A percentile compares a stretch with the other conserved stretches of the same genome.
Conservation (phyloP, 2,329 filamentous ascomycete genomes). For the Pleomassaria siparia region DNA sequence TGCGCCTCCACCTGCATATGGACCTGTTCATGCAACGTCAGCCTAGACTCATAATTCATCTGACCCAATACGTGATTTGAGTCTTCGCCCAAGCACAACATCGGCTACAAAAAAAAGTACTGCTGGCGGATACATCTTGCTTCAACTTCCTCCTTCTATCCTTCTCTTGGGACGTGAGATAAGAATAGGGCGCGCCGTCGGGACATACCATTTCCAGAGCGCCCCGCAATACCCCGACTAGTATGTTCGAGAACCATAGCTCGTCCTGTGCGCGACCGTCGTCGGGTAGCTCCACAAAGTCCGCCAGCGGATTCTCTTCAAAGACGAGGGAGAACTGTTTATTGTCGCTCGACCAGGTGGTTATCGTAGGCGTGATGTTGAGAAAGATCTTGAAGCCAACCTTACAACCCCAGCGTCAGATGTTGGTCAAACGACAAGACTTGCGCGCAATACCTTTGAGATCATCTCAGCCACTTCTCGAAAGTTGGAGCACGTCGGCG, state of each 20-base stretch:
- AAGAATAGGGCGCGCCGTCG: neutral
- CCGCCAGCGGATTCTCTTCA: slow-evolving; percentile 93
- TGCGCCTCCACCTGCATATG: slow-evolving; percentile 99
- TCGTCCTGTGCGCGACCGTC: slow-evolving; percentile 95
- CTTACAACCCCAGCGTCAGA: slow-evolving; percentile 48
- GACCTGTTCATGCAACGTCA: slow-evolving; percentile 50
- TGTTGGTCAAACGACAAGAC: neutral
- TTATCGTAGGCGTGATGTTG: slow-evolving; percentile 89
- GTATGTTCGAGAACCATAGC: slow-evolving; percentile 97
- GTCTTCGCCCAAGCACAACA: no score
- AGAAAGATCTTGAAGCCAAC: slow-evolving; percentile 99
- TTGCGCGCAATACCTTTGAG: slow-evolving; percentile 64
- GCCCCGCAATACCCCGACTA: slow-evolving; percentile 88
- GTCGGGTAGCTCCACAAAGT: slow-evolving; percentile 96
- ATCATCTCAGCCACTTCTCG: slow-evolving; percentile 97
- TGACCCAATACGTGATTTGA: no score
- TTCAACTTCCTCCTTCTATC: no score
- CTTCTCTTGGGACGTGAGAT: no score
- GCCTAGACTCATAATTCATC: no score
- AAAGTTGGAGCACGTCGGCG: slow-evolving; percentile 87
- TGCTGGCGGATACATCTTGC: no score
- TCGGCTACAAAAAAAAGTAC: no score
- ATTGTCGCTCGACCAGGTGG: slow-evolving; percentile 94
- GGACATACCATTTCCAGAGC: slow-evolving; percentile 86
- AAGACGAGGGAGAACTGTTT: slow-evolving; percentile 96